Conservation (phyloP, 805 yeast species). For the Starmerella ratchasimensis region DNA sequence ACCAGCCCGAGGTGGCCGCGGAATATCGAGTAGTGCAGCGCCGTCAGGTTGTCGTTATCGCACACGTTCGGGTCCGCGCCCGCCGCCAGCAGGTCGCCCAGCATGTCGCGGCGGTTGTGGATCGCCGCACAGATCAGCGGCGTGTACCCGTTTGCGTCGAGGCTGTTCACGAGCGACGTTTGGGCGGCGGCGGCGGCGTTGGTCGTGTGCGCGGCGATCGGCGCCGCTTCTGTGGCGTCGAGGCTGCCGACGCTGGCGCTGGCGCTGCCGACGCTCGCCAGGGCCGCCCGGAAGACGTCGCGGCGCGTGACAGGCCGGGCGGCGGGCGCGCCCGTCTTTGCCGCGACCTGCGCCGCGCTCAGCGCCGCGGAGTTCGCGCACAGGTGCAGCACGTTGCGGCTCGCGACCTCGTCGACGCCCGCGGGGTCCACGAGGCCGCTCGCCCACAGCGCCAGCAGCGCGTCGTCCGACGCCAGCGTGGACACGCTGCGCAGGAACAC, state of each 20-base stretch:
- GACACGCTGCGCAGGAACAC: slow-evolving; percentile 59
- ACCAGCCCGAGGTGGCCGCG: slow-evolving; percentile 47
- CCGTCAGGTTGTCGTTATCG: slow-evolving; percentile 45
- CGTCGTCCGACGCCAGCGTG: slow-evolving; percentile 49
- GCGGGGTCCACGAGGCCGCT: slow-evolving; percentile 45
- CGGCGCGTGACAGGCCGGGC: slow-evolving; percentile 17
- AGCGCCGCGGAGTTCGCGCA: slow-evolving; percentile 24
- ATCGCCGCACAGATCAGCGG: slow-evolving; percentile 77
- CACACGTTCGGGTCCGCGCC: slow-evolving; percentile 27
- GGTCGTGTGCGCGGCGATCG: neutral
- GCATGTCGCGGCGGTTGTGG: slow-evolving; percentile 35
- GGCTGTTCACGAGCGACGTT: slow-evolving; percentile 11
- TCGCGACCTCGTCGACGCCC: slow-evolving; percentile 56
- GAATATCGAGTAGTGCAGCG: slow-evolving; percentile 65
- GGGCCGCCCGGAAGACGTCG: slow-evolving; percentile 24
- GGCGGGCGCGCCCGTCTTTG: neutral
- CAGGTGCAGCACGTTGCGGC: slow-evolving; percentile 67
- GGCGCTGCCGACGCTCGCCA: too few species aligned
- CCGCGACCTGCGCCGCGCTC: slow-evolving; percentile 6
- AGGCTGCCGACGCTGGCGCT: too few species aligned
- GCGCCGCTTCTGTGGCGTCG: slow-evolving; percentile 12
- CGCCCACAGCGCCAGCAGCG: slow-evolving; percentile 37
- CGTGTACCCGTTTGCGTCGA: slow-evolving; percentile 45
- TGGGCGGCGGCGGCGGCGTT: neutral
- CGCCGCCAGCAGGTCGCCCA: slow-evolving; percentile 32